A percentile compares a stretch with the other conserved stretches of the same genome.
Conservation (phyloP, 2,329 filamentous ascomycete species). For the Cladophialophora immunda region DNA sequence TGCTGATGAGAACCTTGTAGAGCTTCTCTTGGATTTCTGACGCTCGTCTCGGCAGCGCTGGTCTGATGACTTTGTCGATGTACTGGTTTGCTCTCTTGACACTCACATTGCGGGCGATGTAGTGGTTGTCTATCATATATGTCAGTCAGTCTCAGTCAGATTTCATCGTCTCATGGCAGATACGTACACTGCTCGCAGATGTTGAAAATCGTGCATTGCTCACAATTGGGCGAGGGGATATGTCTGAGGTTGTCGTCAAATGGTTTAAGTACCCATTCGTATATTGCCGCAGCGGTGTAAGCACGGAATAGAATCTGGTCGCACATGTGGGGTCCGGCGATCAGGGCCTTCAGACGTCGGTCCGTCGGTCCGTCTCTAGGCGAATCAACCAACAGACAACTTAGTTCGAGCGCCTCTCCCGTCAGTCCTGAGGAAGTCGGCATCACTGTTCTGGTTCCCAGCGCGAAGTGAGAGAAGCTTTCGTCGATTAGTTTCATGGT, state of each 20-base stretch:
- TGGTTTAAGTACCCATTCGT: background rate
- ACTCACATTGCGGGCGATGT: background rate
- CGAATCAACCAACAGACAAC: background rate
- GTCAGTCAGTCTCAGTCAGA: background rate
- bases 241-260: background rate
- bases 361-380: background rate
- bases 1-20: background rate
- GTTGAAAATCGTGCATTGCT: background rate
- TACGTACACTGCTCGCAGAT: background rate
- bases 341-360: background rate
- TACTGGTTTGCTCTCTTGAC: background rate
- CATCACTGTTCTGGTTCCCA: background rate
- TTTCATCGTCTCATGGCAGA: background rate
- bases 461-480: background rate
- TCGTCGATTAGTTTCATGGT: background rate
- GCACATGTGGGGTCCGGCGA: background rate
- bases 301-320: background rate
- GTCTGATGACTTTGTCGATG: background rate
- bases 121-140: background rate
- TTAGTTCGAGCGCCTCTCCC: background rate
- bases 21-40: constrained; percentile 3
- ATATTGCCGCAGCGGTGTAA: background rate
- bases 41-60: background rate
- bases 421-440: background rate
- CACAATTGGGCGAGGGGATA: background rate